Evolutionary conservation across 78 protist genomes (phyloP).

Genomic region (Speleostelium caveatum): DNA sequence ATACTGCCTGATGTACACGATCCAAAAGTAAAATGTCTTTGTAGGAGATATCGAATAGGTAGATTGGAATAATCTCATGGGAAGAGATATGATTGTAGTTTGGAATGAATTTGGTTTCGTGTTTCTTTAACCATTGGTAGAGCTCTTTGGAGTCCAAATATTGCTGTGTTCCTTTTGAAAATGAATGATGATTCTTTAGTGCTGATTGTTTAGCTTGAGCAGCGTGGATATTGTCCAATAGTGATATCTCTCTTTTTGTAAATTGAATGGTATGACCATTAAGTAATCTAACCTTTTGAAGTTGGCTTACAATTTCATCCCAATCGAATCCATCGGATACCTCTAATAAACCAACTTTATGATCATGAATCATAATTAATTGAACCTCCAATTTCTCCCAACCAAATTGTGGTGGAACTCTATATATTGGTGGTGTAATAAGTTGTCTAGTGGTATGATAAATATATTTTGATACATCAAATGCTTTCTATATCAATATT

Average conservation of each 20-base stretch:
- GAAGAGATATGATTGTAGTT: background rate
- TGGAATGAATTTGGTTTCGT: slow-evolving; percentile 27
- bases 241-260: slow-evolving; percentile 28
- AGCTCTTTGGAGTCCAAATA: slow-evolving; percentile 53
- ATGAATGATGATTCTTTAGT: slow-evolving; percentile 35
- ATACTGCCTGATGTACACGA: slow-evolving; percentile 45
- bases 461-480: slow-evolving; percentile 18
- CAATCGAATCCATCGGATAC: slow-evolving; percentile 58
- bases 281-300: background rate
- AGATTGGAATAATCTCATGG: slow-evolving; percentile 23
- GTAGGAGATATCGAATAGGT: slow-evolving; percentile 62
- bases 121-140: slow-evolving; percentile 47
- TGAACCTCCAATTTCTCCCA: slow-evolving; percentile 53
- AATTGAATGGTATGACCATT: slow-evolving; percentile 6
- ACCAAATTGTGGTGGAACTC: background rate
- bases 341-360: slow-evolving; percentile 38
- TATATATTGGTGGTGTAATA: slow-evolving; percentile 46
- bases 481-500: background rate
- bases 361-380: slow-evolving; percentile 70
- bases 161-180: slow-evolving; percentile 60
- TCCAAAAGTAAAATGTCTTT: slow-evolving; percentile 39
- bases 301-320: slow-evolving; percentile 18
- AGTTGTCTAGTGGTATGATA: slow-evolving; percentile 33
- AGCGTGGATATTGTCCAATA: slow-evolving; percentile 35
- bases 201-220: slow-evolving; percentile 48